Conservation (phyloP, 345 rosid genomes). For the Populus euphratica region DNA sequence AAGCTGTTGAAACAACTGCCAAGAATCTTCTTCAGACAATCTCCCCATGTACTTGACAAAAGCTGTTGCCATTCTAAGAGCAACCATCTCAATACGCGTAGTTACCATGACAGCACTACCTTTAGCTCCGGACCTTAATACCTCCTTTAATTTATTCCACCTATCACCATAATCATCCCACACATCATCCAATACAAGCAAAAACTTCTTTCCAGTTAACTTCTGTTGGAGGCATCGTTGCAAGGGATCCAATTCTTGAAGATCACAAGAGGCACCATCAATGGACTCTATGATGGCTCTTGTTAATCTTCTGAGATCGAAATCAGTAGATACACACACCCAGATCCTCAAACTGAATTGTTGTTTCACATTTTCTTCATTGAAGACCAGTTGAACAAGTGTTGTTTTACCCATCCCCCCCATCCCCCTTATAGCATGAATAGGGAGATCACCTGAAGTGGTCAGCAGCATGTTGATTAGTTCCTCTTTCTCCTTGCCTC, state of each 20-base stretch:
- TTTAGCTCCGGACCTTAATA: too few species aligned
- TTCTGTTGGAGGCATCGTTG: neutral
- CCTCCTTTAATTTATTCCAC: too few species aligned
- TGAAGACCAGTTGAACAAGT: conserved; percentile 2
- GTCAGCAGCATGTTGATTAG: too few species aligned
- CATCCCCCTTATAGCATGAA: neutral
- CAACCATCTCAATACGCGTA: too few species aligned
- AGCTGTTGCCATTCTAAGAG: too few species aligned
- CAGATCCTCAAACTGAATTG: conserved; percentile 1
- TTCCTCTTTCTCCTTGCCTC: too few species aligned
- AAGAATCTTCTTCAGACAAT: too few species aligned
- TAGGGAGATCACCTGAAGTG: neutral
- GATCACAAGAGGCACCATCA: neutral
- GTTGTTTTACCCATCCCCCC: neutral
- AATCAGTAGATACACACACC: conserved; percentile 10
- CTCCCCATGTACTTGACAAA: too few species aligned
- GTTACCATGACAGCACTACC: too few species aligned
- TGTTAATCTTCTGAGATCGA: neutral
- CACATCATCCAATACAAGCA: conserved; percentile 12
- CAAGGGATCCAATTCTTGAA: conserved; percentile 1
- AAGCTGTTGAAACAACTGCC: too few species aligned
- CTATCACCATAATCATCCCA: neutral
- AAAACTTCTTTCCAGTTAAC: neutral
- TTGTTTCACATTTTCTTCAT: neutral
- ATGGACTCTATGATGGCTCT: neutral